Percentiles rank a stretch among this genome's conserved stretches.
phyloP scores from a whole-genome alignment of 2,329 filamentous ascomycete species.

The Nothophoma quercina region DNA sequence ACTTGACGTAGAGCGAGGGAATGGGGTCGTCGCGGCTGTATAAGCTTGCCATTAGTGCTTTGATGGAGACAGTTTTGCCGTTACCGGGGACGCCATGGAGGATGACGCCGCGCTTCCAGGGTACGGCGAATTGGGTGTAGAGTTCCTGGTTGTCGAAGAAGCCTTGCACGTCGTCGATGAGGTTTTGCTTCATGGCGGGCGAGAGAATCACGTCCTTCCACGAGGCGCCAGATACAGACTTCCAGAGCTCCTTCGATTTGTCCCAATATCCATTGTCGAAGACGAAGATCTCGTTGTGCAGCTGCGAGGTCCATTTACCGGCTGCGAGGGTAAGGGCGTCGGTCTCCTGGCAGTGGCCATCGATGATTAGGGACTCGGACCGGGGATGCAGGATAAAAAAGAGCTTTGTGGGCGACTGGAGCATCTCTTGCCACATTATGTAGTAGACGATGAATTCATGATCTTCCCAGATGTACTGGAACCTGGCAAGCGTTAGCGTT shows the following conservation, averaged over 20 bases:
- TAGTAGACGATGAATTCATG: constrained; percentile 41
- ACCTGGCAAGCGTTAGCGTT: constrained; percentile 16
- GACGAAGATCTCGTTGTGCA: constrained; percentile 70
- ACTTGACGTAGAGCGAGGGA: constrained; percentile 63
- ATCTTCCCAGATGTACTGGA: constrained; percentile 40
- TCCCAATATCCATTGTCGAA: constrained; percentile 69
- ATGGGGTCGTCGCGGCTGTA: constrained; percentile 60
- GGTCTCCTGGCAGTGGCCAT: constrained; percentile 34
- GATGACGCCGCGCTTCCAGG: constrained; percentile 58
- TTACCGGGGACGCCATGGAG: constrained; percentile 66
- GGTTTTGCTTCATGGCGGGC: constrained; percentile 65
- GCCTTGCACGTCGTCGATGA: constrained; percentile 68
- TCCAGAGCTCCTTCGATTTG: constrained; percentile 67
- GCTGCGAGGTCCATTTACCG: constrained; percentile 61
- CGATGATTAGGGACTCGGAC: constrained; percentile 13
- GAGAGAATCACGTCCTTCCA: constrained; percentile 74
- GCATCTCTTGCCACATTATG: constrained; percentile 35
- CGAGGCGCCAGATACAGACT: constrained; percentile 53
- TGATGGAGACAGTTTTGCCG: constrained; percentile 73
- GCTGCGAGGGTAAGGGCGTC: constrained; percentile 63
- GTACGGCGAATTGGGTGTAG: constrained; percentile 54
- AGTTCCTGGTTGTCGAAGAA: constrained; percentile 56
- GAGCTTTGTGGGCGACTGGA: constrained; percentile 27
- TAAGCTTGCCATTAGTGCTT: constrained; percentile 70
- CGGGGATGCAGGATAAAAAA: constrained; percentile 34